Evolutionary conservation across 805 yeast genomes (phyloP), one percentile per base, ranked within the genome.

Genomic region (Hanseniaspora singularis): DNA sequence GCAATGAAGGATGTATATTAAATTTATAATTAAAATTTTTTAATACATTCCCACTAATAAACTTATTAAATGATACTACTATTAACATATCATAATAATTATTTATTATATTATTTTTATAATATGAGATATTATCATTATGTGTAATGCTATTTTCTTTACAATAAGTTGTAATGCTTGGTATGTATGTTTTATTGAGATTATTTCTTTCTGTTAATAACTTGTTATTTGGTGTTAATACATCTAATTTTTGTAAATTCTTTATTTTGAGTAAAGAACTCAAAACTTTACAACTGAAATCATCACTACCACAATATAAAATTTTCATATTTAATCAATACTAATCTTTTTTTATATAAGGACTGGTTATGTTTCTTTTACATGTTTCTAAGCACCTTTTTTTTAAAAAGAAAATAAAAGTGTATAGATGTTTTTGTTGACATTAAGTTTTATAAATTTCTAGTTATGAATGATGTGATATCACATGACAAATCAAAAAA

Each of bases 1-100:
- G 68, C 6, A 87, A 59, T 0, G 96, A 86, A 0, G 98, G 98
- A 59, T 92, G 98, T 1, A 92, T 86, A 57, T 92, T 92, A 23
- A 92, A 58, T 0, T 96, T 94, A 56, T 61, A 75, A 11, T 61
- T 59, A 18, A 78, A 63, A 0, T 59, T 41, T 0, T 56, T 41
- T 1, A 92, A 61, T 52, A 86, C 75, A 1, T 59, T 49, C 0
- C 63, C 64, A 0, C 97, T 96, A 3, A 92, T 86, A 38, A 89
- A 65, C 42, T 70, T 69, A 0, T 97, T 98, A 60, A 77, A 92
- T 0, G 96, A 86, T 1, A 87, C 96, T 0, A 97, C 96, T n/a
- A 92, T 69, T 0, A 87, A 80, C 52, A 87, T 58, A 51, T 81
- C 74, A 59, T 72, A 79, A 2, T 59, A 47, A 1, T 58, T 49